Evolutionary conservation across 2,329 filamentous ascomycete genomes (phyloP).

Genomic region (Aspergillus arachidicola): DNA sequence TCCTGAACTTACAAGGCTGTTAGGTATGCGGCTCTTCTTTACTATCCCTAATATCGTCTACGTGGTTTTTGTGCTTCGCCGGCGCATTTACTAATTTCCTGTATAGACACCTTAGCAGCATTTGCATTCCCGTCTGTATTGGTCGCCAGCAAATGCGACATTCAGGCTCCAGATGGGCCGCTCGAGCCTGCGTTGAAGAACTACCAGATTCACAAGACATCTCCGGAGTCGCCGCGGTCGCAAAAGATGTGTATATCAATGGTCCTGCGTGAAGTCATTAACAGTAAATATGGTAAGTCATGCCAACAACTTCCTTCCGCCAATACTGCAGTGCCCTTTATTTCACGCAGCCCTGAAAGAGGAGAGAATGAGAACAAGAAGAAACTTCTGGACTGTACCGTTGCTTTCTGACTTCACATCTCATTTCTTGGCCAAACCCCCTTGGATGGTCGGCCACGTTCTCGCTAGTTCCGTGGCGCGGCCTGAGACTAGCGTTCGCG

Average conservation of each 20-base stretch:
- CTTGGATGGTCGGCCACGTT: slow-evolving; percentile 30
- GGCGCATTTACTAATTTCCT: slow-evolving; percentile 15
- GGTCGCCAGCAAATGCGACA: slow-evolving; percentile 89
- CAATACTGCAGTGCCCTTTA: neutral
- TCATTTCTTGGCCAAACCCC: slow-evolving; percentile 13
- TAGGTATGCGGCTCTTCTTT: slow-evolving; percentile 64
- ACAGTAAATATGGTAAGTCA: slow-evolving; percentile 67
- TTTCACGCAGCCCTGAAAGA: neutral
- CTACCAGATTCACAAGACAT: slow-evolving; percentile 73
- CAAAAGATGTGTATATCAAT: slow-evolving; percentile 75
- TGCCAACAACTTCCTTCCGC: neutral
- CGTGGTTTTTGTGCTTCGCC: neutral
- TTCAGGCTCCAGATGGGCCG: slow-evolving; percentile 68
- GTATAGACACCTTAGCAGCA: slow-evolving; percentile 70
- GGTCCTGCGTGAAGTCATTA: slow-evolving; percentile 72
- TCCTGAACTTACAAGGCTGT: slow-evolving; percentile 70
- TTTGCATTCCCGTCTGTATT: slow-evolving; percentile 75
- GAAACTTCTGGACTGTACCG: neutral
- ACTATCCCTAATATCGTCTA: neutral
- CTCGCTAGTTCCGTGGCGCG: slow-evolving; percentile 28
- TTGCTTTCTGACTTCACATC: neutral
- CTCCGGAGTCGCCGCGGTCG: slow-evolving; percentile 68
- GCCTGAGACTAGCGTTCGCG: slow-evolving; percentile 31
- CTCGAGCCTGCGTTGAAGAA: slow-evolving; percentile 72
- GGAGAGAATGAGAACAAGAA: neutral